phyloP scores from a whole-genome alignment of 2,329 filamentous ascomycete genomes.

The Aspergillus sp. region DNA sequence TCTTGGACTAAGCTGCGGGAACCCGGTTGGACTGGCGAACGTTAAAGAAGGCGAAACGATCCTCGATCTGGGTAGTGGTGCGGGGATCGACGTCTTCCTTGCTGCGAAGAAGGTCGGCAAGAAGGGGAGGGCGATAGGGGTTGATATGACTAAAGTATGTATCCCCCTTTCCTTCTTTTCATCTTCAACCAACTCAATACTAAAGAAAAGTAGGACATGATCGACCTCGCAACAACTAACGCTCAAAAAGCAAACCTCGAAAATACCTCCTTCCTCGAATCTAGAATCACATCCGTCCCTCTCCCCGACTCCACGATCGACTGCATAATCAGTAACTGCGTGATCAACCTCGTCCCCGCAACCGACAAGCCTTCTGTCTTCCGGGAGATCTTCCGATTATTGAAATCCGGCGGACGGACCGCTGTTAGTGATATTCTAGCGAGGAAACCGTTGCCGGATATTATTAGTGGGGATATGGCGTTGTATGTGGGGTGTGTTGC shows the following conservation, averaged over 20 bases:
- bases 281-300: slow-evolving; percentile 46
- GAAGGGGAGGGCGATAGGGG: slow-evolving; percentile 46
- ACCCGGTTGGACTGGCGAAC: slow-evolving; percentile 45
- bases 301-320: slow-evolving; percentile 41
- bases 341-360: slow-evolving; percentile 53
- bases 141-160: slow-evolving; percentile 54
- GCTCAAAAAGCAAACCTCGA: slow-evolving; percentile 28
- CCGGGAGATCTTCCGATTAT: slow-evolving; percentile 51
- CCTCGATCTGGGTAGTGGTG: slow-evolving; percentile 52
- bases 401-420: slow-evolving; percentile 52
- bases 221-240: slow-evolving; percentile 44
- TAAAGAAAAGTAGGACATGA: slow-evolving; percentile 44
- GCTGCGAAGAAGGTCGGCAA: slow-evolving; percentile 47
- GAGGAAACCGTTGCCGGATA: slow-evolving; percentile 41
- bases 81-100: slow-evolving; percentile 53
- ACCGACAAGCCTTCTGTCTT: slow-evolving; percentile 51
- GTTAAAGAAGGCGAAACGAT: slow-evolving; percentile 49
- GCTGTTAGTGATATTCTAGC: slow-evolving; percentile 57
- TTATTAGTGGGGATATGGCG: slow-evolving; percentile 45
- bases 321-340: slow-evolving; percentile 59
- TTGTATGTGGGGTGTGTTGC: slow-evolving; percentile 57
- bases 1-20: slow-evolving; percentile 50
- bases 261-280: slow-evolving; percentile 49
- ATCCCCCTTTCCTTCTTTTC: not conserved
- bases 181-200: too few relatives aligned